Conservation (phyloP, 179 eudicot genomes). For the Gypsophila paniculata region DNA sequence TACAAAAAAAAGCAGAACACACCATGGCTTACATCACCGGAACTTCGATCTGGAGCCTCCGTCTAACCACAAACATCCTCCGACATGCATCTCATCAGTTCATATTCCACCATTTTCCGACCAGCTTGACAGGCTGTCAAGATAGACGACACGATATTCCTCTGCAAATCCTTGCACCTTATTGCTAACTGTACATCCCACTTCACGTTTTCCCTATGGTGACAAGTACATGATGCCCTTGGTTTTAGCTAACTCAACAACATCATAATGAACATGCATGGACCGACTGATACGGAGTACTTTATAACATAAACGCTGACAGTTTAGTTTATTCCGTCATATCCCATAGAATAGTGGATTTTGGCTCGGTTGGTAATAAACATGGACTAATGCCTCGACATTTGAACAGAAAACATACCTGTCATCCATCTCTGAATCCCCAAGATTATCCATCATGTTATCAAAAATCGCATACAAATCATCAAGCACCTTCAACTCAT, state of each 20-base stretch:
- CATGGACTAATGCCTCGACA: neutral
- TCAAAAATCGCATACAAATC: conserved; percentile 45
- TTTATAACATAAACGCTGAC: neutral
- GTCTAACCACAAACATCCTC: conserved; percentile 30
- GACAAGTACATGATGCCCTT: neutral
- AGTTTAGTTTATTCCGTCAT: neutral
- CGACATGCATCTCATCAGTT: conserved; percentile 29
- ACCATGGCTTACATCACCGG: neutral
- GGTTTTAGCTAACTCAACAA: neutral
- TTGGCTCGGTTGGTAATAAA: neutral
- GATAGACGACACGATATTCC: conserved; percentile 56
- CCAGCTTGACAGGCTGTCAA: conserved; percentile 54
- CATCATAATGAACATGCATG: neutral
- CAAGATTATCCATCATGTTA: conserved; percentile 53
- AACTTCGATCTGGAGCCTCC: neutral
- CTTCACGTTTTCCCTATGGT: conserved; percentile 27
- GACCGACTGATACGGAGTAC: neutral
- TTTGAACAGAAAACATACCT: conserved; percentile 40
- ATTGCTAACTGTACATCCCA: conserved; percentile 82
- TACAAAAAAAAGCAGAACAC: neutral
- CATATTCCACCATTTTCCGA: conserved; percentile 37
- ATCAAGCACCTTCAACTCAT: conserved; percentile 51
- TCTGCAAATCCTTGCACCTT: conserved; percentile 54
- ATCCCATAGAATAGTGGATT: neutral
- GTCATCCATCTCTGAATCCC: conserved; percentile 42